Evolutionary conservation across 2,329 filamentous ascomycete genomes (phyloP).

Genomic region (Xylariaceae sp.): DNA sequence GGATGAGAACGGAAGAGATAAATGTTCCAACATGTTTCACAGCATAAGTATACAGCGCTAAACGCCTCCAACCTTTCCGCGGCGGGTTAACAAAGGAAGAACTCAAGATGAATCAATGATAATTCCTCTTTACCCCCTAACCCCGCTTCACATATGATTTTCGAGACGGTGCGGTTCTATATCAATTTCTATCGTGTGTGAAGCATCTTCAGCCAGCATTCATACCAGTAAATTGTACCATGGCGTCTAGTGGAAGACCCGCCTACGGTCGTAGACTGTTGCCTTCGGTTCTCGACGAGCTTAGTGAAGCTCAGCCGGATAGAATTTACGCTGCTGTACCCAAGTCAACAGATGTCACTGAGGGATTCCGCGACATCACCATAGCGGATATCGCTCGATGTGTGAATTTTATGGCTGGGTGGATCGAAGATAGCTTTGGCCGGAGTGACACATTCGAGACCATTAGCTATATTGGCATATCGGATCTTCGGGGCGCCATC

Average conservation of each 20-base stretch:
- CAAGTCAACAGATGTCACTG: conserved; percentile 14
- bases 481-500: conserved; percentile 39
- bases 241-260: conserved; percentile 17
- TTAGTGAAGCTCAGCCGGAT: conserved; percentile 12
- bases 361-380: conserved; percentile 29
- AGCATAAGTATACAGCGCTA: no score
- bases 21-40: no score
- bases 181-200: no score
- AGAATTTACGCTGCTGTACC: conserved; percentile 29
- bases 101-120: no score
- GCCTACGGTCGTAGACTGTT: conserved; percentile 23
- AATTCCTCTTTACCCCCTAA: no score
- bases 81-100: no score
- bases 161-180: no score
- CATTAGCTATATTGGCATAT: conserved; percentile 31
- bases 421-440: conserved; percentile 24
- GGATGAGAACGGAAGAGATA: no score
- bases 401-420: conserved; percentile 35
- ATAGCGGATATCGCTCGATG: conserved; percentile 26
- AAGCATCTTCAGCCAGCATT: no score
- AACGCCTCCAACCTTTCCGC: no score
- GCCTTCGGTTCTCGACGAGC: conserved; percentile 21
- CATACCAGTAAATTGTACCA: no score
- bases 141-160: no score
- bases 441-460: conserved; percentile 31